Base-by-base conservation (phyloP, 2,329 filamentous ascomycete species). In the Teratosphaeriaceae sp. region DNA sequence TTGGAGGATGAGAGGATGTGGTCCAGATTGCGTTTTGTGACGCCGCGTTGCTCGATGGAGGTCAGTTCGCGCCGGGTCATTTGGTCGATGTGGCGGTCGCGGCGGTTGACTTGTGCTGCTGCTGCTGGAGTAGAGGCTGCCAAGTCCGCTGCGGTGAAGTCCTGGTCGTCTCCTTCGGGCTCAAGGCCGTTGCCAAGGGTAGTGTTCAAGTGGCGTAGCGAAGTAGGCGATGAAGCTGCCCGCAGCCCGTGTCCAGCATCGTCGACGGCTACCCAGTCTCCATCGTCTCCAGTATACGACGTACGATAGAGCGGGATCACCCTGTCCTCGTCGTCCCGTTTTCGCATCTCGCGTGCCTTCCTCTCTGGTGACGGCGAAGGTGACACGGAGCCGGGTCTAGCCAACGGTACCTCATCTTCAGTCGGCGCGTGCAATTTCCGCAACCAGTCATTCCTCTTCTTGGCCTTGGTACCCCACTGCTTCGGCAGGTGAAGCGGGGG, bases 401-500 rank as follows among this genome's bases (percentile, higher is more conserved):
- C 23, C 8, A 21, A 13, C 8, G 31, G 39, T n/a, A 22, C 33
- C n/a, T 35, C 40, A 18, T 33, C 29, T 15, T 21, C 35, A 4
- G 41, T 21, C 24, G 21, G n/a, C 23, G 41, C 22, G 24, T 33
- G 20, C 30, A 23, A 11, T 31, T 61, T 55, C n/a, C 64, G 54
- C 53, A 71, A 58, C 69, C 69, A 73, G 47, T 68, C 60, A 19
- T 60, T 59, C 15, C 48, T 40, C 43, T 33, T 42, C 43, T 65
- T 64, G 20, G 59, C 65, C 53, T 69, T 72, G 42, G 68, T 56
- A n/a, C 70, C 71, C 71, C 72, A 74, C 48, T 65, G 58, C 30
- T 62, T 54, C 27, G 71, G 72, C 44, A 66, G 56, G 26, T 67
- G 67, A 27, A 72, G 49, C 3, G 69, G 65, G 19, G 69, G 69